Base-by-base conservation (phyloP, 2,329 filamentous ascomycete genomes). In the Beauveria sp. region DNA sequence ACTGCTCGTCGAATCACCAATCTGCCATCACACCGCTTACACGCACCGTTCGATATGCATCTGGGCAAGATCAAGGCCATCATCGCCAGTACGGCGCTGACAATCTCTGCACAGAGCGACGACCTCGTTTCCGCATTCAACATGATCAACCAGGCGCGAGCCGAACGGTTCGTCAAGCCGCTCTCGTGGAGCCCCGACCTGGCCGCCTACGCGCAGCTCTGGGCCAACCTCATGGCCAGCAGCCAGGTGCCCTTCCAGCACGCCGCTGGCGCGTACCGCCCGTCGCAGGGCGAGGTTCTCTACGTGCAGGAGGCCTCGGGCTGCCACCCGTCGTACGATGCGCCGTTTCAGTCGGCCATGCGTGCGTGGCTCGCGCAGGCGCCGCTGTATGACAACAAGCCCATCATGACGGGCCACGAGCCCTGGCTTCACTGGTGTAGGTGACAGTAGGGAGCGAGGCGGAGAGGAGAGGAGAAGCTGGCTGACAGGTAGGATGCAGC, bases 361-460 rank as follows among this genome's bases (percentile, higher is more conserved):
- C 65, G 63, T 8, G 66, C 65, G 12, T 76, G 73, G 74, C 69
- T 75, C 1, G 65, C 65, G 8, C 66, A 75, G 54, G 72, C 63
- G 31, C 62, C 65, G 24, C 58, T 71, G 18, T 75, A 72, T 60
- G 64, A 67, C 28, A 68, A 69, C 18, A 67, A 70, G 62, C 69
- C 72, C 50, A 67, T 75, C 48, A 66, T 64, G 16, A 70, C 69
- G 7, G 72, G 72, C 7, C 66, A 70, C 16, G 73, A 74, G 62
- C 67, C 66, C 3, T 75, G 73, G 73, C 68, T 74, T 26, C 73
- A 75, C 46, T 75, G 72, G 72, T 72, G 73, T 75, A 69, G 64
- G 70, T 66, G 10, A 40, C 26, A 16, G 4, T 48, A n/a, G 5
- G 3, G 42, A 20, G 4, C 1, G 51, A 46, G 56, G 42, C 18